phyloP scores from a whole-genome alignment of 768 basidiomycete genomes.

The Sarcomyxa edulis region DNA sequence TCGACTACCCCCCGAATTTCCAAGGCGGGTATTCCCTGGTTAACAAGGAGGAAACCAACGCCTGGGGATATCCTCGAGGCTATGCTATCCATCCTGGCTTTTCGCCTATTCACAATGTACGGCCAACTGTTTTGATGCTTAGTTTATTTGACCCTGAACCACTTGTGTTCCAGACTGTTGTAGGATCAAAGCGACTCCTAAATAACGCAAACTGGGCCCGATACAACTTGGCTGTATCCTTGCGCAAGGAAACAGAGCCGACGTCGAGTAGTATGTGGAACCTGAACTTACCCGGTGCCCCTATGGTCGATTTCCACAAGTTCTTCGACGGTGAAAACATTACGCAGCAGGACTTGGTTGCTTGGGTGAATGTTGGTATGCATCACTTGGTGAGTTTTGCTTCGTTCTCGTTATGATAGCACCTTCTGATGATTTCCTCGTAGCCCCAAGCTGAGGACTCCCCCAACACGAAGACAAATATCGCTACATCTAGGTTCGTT shows the following conservation, averaged over 20 bases:
- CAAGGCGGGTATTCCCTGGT: conserved; percentile 55
- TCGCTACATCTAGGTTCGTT: conserved; percentile 46
- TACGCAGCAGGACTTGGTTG: conserved; percentile 59
- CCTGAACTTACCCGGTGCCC: conserved; percentile 51
- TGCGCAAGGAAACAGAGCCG: conserved; percentile 58
- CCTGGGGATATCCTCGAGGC: conserved; percentile 53
- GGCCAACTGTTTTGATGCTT: conserved; percentile 10
- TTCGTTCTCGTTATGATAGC: neutral
- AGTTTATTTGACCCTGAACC: neutral
- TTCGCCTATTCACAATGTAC: conserved; percentile 48
- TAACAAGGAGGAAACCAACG: conserved; percentile 46
- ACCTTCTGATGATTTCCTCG: too few relatives aligned
- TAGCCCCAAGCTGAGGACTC: conserved; percentile 62
- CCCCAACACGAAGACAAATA: conserved; percentile 54
- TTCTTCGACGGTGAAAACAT: conserved; percentile 64
- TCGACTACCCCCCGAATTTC: conserved; percentile 49
- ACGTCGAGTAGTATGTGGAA: conserved; percentile 58
- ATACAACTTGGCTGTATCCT: conserved; percentile 54
- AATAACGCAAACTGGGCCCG: conserved; percentile 66
- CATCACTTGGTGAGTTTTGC: conserved; percentile 47
- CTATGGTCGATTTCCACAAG: conserved; percentile 52
- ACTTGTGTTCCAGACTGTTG: conserved; percentile 35
- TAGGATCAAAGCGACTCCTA: conserved; percentile 53
- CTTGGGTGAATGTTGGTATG: conserved; percentile 63
- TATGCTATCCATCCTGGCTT: conserved; percentile 60